phyloP scores from a whole-genome alignment of 2,329 filamentous ascomycete species.

The Monosporascus sp. region DNA sequence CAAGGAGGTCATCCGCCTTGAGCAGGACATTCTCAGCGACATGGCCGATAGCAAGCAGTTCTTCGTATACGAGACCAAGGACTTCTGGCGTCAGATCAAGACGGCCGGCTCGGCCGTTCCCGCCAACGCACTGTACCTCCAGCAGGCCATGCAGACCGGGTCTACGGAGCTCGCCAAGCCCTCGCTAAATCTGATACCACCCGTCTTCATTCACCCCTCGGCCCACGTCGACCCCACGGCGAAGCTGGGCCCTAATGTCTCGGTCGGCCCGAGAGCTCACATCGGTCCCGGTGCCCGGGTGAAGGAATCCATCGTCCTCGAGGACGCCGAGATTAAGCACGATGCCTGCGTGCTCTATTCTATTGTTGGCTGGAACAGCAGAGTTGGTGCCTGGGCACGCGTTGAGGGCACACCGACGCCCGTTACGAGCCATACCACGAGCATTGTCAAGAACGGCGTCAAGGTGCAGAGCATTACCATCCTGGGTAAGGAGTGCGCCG shows the following conservation, averaged over 20 bases:
- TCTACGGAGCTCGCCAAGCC: slow-evolving; percentile 78
- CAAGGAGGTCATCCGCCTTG: slow-evolving; percentile 84
- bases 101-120: slow-evolving; percentile 95
- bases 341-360: slow-evolving; percentile 93
- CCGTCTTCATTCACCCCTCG: slow-evolving; percentile 91
- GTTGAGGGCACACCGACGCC: slow-evolving; percentile 93
- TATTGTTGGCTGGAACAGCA: slow-evolving; percentile 95
- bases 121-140: slow-evolving; percentile 92
- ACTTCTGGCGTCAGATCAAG: slow-evolving; percentile 99
- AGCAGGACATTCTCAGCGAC: slow-evolving; percentile 94
- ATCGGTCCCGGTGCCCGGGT: slow-evolving; percentile 84
- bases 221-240: slow-evolving; percentile 89
- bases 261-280: slow-evolving; percentile 80
- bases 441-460: slow-evolving; percentile 93
- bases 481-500: slow-evolving; percentile 89
- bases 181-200: slow-evolving; percentile 81
- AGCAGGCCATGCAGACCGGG: slow-evolving; percentile 81
- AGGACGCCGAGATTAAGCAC: slow-evolving; percentile 93
- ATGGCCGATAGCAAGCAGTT: slow-evolving; percentile 97
- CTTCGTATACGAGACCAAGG: slow-evolving; percentile 96
- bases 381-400: slow-evolving; percentile 94
- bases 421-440: slow-evolving; percentile 82
- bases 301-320: slow-evolving; percentile 93
- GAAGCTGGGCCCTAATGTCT: slow-evolving; percentile 95
- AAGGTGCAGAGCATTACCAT: slow-evolving; percentile 99